Evolutionary conservation across 2,329 filamentous ascomycete species (phyloP).

Genomic region (Daldinia sp.): DNA sequence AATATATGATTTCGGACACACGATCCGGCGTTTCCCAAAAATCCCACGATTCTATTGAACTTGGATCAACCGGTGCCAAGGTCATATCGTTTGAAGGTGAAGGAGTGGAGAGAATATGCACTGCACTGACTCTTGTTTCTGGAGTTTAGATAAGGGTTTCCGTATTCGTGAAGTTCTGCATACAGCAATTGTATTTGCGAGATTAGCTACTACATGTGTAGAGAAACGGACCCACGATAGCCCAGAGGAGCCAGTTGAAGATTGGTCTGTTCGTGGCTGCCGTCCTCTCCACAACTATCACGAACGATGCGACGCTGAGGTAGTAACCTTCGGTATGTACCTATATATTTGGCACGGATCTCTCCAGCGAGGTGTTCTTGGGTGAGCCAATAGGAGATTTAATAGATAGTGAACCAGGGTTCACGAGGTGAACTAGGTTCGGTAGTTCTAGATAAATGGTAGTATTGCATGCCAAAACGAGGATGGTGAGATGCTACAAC

Average conservation of each 20-base stretch:
- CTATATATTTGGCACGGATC: slow-evolving; percentile 22
- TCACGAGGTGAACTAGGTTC: slow-evolving; percentile 22
- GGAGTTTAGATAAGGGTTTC: slow-evolving; percentile 16
- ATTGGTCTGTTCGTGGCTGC: slow-evolving; percentile 15
- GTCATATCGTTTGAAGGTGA: slow-evolving; percentile 28
- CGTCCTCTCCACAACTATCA: slow-evolving; percentile 12
- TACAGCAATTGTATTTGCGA: slow-evolving; percentile 18
- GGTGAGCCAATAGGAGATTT: slow-evolving; percentile 32
- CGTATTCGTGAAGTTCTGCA: slow-evolving; percentile 25
- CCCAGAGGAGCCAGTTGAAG: slow-evolving; percentile 18
- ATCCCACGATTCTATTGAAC: slow-evolving; percentile 9
- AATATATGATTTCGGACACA: slow-evolving; percentile 12
- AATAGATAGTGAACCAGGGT: slow-evolving; percentile 14
- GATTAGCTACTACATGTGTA: slow-evolving; percentile 19
- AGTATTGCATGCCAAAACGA: slow-evolving; percentile 21
- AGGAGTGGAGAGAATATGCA: slow-evolving; percentile 38
- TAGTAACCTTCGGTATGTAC: slow-evolving; percentile 1
- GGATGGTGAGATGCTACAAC: slow-evolving; percentile 6
- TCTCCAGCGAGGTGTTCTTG: slow-evolving; percentile 6
- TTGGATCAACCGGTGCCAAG: slow-evolving; percentile 32
- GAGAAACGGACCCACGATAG: slow-evolving; percentile 28
- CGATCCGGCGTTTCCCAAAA: neutral
- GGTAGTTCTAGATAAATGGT: slow-evolving; percentile 32
- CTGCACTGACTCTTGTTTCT: slow-evolving; percentile 33
- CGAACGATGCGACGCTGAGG: slow-evolving; percentile 22